Evolutionary conservation across 805 yeast species (phyloP), one percentile per base, ranked within the genome.

Genomic region (Candida vartiovaarae): DNA sequence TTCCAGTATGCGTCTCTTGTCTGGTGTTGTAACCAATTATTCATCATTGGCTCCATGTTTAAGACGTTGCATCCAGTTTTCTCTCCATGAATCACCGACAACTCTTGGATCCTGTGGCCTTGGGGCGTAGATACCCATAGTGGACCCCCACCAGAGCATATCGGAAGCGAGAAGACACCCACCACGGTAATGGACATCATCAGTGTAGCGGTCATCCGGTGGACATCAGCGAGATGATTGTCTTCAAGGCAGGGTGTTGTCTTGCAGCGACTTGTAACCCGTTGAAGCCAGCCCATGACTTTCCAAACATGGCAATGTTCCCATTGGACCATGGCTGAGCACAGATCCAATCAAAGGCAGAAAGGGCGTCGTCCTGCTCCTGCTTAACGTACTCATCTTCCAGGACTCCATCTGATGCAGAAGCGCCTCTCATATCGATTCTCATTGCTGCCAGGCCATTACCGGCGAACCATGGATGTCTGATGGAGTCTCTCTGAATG

Each of bases 101-200:
- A 69, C 59, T 23, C 53, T 48, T 4, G 74, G 74, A 53, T 71
- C 75, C 42, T 68, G 74, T 5, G 74, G 75, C 50, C 74, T 63
- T 37, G 73, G 71, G 28, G 64, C 66, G 44, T 69, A 71, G 4
- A 62, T 64, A 28, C 63, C 55, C 75, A 71, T 71, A 0, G 74
- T 70, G 5, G 73, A 67, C 1, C 72, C 75, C 75, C 75, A 71
- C 74, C 75, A 70, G 11, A 71, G 52, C 75, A 71, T 70, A 53
- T 71, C 74, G 4, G 67, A 59, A 1, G 72, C 74, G 36, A 71
- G 45, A 10, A 70, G 36, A 56, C 71, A 65, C 10, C 75, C 75
- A 39, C 75, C 75, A 40, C 74, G 60, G 45, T 71, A 70, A 48
- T 71, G 75, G n/a, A 70, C 75, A 51, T 70, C 75, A 52, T 70